Conservation (phyloP, 2,329 filamentous ascomycete species). For the Diaporthe nobilis region DNA sequence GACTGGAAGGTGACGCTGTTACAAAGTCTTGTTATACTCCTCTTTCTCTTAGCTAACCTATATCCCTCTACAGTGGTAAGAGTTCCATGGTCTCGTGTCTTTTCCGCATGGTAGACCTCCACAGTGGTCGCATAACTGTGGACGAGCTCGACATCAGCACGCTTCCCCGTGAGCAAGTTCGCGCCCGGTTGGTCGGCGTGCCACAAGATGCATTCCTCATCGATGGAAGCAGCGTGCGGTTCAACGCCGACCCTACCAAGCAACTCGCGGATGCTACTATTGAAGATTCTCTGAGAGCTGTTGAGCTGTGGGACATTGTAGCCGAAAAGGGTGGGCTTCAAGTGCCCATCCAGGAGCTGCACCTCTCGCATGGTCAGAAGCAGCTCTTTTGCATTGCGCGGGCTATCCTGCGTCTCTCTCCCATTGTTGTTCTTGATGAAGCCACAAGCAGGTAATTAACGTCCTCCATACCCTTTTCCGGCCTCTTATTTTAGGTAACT, state of each 20-base stretch:
- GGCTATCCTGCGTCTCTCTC: not conserved
- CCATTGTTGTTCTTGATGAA: not conserved
- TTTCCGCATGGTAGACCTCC: constrained; percentile 61
- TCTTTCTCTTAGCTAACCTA: not conserved
- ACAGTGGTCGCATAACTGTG: constrained; percentile 59
- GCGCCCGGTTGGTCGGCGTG: constrained; percentile 56
- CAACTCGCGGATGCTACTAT: not conserved
- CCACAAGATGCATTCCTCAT: constrained; percentile 67
- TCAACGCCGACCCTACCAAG: not conserved
- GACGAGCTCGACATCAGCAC: constrained; percentile 57
- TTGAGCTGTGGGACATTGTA: constrained; percentile 56
- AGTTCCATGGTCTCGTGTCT: constrained; percentile 45
- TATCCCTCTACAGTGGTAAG: not conserved
- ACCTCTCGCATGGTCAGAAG: not conserved
- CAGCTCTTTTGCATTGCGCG: constrained; percentile 67
- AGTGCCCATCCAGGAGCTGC: not conserved
- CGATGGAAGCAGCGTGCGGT: constrained; percentile 52
- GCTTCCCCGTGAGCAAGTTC: constrained; percentile 47
- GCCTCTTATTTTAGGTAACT: not conserved
- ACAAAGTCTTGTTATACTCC: not conserved
- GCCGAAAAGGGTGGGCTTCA: constrained; percentile 9
- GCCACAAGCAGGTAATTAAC: constrained; percentile 11
- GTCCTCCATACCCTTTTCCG: not conserved
- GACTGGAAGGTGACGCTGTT: not conserved
- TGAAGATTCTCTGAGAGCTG: constrained; percentile 51